These are phyloP conservation scores for Trichoderma pleuroti DNA, from an alignment of 2,329 filamentous ascomycete species.

Conservation along the genomic window DNA sequence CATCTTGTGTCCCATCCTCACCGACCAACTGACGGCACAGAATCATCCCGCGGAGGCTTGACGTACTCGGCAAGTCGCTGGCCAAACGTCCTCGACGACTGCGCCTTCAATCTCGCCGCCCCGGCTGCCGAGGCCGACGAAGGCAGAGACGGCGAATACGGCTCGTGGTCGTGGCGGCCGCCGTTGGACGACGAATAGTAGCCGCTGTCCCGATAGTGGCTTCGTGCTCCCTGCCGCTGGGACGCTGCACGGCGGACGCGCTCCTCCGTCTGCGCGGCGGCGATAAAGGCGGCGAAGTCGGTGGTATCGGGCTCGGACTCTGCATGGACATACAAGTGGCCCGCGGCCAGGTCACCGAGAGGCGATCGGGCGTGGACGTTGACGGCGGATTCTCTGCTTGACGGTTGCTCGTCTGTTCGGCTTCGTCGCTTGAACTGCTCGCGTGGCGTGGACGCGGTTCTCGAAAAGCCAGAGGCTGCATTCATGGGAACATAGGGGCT, in stretches of 20 bases:
- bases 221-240: background rate
- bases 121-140: background rate
- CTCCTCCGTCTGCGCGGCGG: constrained; percentile 20
- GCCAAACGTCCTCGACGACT: constrained; percentile 8
- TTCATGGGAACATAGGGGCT: constrained; percentile 7
- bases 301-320: constrained; percentile 2
- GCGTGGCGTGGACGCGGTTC: background rate
- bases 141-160: background rate
- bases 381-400: background rate
- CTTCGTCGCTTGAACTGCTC: background rate
- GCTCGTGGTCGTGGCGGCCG: background rate
- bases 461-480: constrained; percentile 16
- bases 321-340: constrained; percentile 14
- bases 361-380: background rate
- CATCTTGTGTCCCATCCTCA: background rate
- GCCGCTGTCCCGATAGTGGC: constrained; percentile 17
- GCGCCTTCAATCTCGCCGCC: background rate
- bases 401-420: background rate
- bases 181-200: constrained; percentile 16
- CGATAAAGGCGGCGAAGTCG: constrained; percentile 26
- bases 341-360: background rate
- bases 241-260: constrained; percentile 8
- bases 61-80: constrained; percentile 20
- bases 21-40: background rate
- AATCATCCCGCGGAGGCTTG: constrained; percentile 14